Evolutionary conservation across 2,329 filamentous ascomycete species (phyloP), one percentile per base, ranked within the genome.

Genomic region (Thielaviopsis punctulata): DNA sequence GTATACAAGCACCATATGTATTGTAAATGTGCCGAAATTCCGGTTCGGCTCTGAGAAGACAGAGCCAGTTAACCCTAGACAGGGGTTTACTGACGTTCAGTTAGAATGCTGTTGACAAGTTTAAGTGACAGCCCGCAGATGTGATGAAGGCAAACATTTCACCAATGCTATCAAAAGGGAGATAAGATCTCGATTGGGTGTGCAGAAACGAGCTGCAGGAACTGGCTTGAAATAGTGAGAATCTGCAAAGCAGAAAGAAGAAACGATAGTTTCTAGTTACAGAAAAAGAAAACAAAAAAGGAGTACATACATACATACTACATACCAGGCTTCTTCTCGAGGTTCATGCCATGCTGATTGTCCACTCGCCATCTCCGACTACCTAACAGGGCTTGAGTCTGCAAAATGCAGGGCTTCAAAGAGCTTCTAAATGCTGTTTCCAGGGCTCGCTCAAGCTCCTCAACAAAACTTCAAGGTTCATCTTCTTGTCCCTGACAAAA

Each of bases 201-300:
- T 25, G 49, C 49, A 51, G 49, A 51, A 27, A 21, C 49, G 49
- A 51, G 41, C 43, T 51, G 49, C 49, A 51, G 49, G 49, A 51
- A 51, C 49, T 19, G 44, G 41, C 27, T 24, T 27, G 23, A 22
- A 19, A 47, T 27, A 22, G 27, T 19, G 23, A 21, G 45, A 25
- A 46, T 15, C 45, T 47, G 45, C 45, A 24, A 47, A 9, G 45
- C 25, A 47, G 18, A 22, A 47, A 36, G n/a, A 12, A 36, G 13
- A 9, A 12, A 36, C 13, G n/a, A 15, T 4, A 12, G 3, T 3
- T 12, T 3, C 3, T 33, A 33, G 3, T 27, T 5, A 10, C 25
- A 27, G 25, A 6, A 27, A 10, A 27, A 27, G n/a, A n/a, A n/a
- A n/a, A n/a, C n/a, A n/a, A n/a, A n/a, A n/a, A n/a, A n/a, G n/a